A percentile compares a stretch with the other conserved stretches of the same genome.
phyloP scores from a whole-genome alignment of 2,329 filamentous ascomycete genomes.

The Myriosclerotinia scirpicola region DNA sequence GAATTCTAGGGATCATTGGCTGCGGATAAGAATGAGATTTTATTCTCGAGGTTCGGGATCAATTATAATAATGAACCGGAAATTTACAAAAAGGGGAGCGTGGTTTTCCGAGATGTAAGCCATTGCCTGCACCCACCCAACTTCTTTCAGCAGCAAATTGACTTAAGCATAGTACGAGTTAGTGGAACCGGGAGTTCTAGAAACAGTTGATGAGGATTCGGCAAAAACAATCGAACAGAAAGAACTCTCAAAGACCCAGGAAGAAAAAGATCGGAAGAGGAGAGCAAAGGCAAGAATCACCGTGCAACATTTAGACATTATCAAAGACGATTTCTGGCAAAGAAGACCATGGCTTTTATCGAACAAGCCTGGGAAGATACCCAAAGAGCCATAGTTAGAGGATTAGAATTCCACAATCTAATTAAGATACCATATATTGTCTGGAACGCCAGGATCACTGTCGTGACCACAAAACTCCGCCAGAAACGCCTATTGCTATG shows the following conservation, averaged over 20 bases:
- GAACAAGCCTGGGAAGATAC: slow-evolving; percentile 69
- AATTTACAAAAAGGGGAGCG: slow-evolving; percentile 90
- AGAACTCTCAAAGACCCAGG: slow-evolving; percentile 72
- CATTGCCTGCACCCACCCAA: neutral
- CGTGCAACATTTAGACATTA: slow-evolving; percentile 87
- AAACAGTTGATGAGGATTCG: slow-evolving; percentile 50
- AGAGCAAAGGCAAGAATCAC: slow-evolving; percentile 77
- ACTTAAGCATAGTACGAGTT: slow-evolving; percentile 60
- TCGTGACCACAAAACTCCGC: slow-evolving; percentile 25
- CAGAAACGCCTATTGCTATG: slow-evolving; percentile 33
- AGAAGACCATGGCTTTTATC: slow-evolving; percentile 80
- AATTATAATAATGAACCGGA: slow-evolving; percentile 98
- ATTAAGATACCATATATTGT: slow-evolving; percentile 24
- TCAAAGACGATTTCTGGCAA: slow-evolving; percentile 93
- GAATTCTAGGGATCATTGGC: slow-evolving; percentile 71
- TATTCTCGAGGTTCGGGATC: slow-evolving; percentile 84
- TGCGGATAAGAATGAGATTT: slow-evolving; percentile 91
- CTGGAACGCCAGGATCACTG: slow-evolving; percentile 25
- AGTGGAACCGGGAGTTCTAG: slow-evolving; percentile 53
- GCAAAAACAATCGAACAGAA: slow-evolving; percentile 51
- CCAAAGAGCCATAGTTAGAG: slow-evolving; percentile 50
- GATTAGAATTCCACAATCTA: slow-evolving; percentile 24
- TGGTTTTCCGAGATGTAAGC: slow-evolving; percentile 71
- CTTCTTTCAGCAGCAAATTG: slow-evolving; percentile 14
- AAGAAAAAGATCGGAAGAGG: slow-evolving; percentile 79